Percentiles rank a stretch among this genome's conserved stretches.
phyloP scores from a whole-genome alignment of 257 asterid genomes.

The Fraxinus excelsior region DNA sequence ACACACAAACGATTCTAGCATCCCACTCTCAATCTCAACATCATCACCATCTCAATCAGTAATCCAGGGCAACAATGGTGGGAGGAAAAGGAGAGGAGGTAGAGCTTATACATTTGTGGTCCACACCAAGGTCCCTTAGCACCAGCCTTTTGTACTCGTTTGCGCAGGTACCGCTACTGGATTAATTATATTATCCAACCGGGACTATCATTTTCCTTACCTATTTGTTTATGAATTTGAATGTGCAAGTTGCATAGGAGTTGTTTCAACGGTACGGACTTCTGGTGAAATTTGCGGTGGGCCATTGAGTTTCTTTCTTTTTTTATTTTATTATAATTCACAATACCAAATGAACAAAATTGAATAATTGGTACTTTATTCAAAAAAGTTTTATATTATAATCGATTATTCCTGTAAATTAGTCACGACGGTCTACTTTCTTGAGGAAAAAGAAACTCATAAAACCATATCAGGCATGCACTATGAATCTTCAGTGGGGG shows the following conservation, averaged over 20 bases:
- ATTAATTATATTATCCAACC: neutral
- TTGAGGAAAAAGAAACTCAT: neutral
- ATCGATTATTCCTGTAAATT: neutral
- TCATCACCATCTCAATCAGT: neutral
- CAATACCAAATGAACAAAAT: neutral
- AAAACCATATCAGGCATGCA: neutral
- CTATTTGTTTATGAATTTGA: neutral
- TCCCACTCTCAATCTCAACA: neutral
- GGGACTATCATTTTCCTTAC: neutral
- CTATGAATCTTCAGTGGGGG: neutral
- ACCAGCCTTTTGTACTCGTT: conserved; percentile 53
- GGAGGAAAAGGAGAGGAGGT: conserved; percentile 22
- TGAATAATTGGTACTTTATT: neutral
- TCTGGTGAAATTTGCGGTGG: neutral
- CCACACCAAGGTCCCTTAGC: conserved; percentile 52
- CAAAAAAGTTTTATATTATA: neutral
- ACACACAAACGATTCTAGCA: neutral
- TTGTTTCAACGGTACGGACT: neutral
- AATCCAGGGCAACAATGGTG: conserved; percentile 23
- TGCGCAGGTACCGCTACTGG: conserved; percentile 36
- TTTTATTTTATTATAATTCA: neutral
- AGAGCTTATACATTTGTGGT: conserved; percentile 52
- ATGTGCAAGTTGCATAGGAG: neutral
- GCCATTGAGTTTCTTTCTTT: neutral
- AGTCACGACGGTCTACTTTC: neutral